A percentile compares a stretch with the other conserved stretches of the same genome.
Conservation (phyloP, 1,284 basidiomycete species). For the Phellopilus nigrolimitatus region DNA sequence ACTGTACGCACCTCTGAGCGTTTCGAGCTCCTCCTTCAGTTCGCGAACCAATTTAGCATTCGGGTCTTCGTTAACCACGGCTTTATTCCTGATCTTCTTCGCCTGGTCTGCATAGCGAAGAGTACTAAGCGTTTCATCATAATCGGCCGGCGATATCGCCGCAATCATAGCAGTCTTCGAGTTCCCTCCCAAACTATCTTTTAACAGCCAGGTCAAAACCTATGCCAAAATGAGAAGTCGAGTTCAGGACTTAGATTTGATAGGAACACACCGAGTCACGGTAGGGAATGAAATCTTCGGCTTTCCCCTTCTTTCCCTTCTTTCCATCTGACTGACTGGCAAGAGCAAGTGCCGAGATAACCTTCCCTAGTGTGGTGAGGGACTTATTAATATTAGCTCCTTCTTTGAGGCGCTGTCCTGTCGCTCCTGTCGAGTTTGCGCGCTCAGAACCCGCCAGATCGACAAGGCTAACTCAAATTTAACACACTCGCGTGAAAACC, state of each 20-base stretch:
- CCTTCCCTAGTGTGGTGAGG: constrained; percentile 94
- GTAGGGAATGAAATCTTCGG: constrained; percentile 88
- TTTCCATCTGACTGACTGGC: constrained; percentile 61
- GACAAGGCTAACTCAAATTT: constrained; percentile 55
- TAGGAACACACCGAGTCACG: constrained; percentile 77
- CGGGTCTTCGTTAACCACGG: constrained; percentile 97
- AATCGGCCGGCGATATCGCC: constrained; percentile 95
- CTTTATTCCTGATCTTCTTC: constrained; percentile 99
- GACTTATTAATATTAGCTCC: constrained; percentile 99
- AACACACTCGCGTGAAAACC: constrained; percentile 21
- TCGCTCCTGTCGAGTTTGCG: constrained; percentile 96
- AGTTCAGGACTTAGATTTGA: not conserved
- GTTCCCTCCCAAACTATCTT: constrained; percentile 94
- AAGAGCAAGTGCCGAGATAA: constrained; percentile 87
- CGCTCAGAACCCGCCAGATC: constrained; percentile 98
- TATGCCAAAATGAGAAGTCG: constrained; percentile 28
- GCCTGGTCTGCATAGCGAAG: constrained; percentile 96
- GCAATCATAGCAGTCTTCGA: constrained; percentile 98
- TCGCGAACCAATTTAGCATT: constrained; percentile 98
- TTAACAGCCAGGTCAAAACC: constrained; percentile 96
- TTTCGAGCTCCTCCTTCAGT: constrained; percentile 95
- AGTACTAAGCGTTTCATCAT: constrained; percentile 95
- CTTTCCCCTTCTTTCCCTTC: constrained; percentile 81
- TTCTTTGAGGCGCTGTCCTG: constrained; percentile 89
- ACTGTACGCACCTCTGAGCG: constrained; percentile 62